Conservation (phyloP, 371 early-diverging fungal genomes). For the Mucor velutinosus region DNA sequence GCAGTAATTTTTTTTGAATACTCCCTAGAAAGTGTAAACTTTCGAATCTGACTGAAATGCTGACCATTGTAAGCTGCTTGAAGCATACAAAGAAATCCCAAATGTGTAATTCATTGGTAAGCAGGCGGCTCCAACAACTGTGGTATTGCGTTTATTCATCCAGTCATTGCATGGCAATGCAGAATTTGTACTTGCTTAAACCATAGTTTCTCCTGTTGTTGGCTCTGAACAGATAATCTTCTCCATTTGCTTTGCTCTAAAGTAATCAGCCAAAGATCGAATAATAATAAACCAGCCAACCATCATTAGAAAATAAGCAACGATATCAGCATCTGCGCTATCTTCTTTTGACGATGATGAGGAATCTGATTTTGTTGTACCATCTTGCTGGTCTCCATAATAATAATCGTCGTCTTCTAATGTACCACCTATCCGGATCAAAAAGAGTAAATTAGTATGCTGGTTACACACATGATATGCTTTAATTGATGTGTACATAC, state of each 20-base stretch:
- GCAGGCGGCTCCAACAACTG: too few relatives aligned
- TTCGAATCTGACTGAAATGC: too few relatives aligned
- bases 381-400: constrained; percentile 10
- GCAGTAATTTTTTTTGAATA: too few relatives aligned
- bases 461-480: not conserved
- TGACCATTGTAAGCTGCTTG: too few relatives aligned
- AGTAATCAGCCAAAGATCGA: constrained; percentile 51
- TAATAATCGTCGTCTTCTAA: constrained; percentile 26
- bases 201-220: constrained; percentile 23
- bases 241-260: constrained; percentile 54
- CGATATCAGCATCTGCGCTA: constrained; percentile 22
- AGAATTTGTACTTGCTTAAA: constrained; percentile 3
- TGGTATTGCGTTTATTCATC: too few relatives aligned
- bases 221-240: constrained; percentile 43
- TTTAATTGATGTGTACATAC: not conserved
- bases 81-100: too few relatives aligned
- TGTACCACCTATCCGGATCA: constrained; percentile 23
- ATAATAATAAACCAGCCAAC: constrained; percentile 60
- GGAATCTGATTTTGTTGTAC: not conserved
- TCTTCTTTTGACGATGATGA: constrained; percentile 11
- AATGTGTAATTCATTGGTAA: too few relatives aligned
- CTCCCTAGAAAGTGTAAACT: too few relatives aligned
- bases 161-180: too few relatives aligned
- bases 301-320: constrained; percentile 54
- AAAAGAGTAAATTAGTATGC: not conserved